Evolutionary conservation across 2,329 filamentous ascomycete species (phyloP).

Genomic region (Pseudomassariella vexata): DNA sequence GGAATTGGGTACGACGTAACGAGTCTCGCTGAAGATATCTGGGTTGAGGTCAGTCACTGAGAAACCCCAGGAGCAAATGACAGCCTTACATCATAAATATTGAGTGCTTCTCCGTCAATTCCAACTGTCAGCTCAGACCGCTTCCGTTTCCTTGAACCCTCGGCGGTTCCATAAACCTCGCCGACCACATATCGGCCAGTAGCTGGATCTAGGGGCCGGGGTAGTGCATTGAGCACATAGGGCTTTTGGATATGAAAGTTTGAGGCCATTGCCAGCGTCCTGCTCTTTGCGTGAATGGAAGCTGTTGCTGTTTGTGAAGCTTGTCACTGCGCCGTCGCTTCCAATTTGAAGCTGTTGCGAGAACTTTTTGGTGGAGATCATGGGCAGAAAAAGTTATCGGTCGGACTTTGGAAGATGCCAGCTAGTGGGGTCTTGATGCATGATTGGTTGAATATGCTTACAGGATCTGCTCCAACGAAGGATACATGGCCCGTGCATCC

Average conservation of each 20-base stretch:
- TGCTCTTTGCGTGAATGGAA: neutral
- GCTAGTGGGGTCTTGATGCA: no score
- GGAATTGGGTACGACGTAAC: slow-evolving; percentile 64
- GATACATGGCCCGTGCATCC: no score
- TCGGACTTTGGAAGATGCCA: no score
- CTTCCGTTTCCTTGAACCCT: slow-evolving; percentile 55
- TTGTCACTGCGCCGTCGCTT: no score
- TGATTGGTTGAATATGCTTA: no score
- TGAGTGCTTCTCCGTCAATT: slow-evolving; percentile 59
- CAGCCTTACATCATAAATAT: slow-evolving; percentile 51
- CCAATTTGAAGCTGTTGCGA: no score
- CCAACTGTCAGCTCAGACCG: slow-evolving; percentile 59
- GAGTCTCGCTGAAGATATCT: slow-evolving; percentile 56
- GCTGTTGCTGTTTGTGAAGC: no score
- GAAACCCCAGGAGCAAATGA: neutral
- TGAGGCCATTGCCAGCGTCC: slow-evolving; percentile 40
- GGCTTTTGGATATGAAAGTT: slow-evolving; percentile 59
- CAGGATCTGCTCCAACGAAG: no score
- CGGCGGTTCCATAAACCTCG: slow-evolving; percentile 55
- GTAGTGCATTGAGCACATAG: slow-evolving; percentile 56
- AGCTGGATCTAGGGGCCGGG: slow-evolving; percentile 47
- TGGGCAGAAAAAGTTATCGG: no score
- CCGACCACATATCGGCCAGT: slow-evolving; percentile 49
- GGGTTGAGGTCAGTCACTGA: slow-evolving; percentile 6
- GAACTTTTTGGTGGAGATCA: no score